Conservation (phyloP, 139 green algal species). For the Mychonastes homosphaera region DNA sequence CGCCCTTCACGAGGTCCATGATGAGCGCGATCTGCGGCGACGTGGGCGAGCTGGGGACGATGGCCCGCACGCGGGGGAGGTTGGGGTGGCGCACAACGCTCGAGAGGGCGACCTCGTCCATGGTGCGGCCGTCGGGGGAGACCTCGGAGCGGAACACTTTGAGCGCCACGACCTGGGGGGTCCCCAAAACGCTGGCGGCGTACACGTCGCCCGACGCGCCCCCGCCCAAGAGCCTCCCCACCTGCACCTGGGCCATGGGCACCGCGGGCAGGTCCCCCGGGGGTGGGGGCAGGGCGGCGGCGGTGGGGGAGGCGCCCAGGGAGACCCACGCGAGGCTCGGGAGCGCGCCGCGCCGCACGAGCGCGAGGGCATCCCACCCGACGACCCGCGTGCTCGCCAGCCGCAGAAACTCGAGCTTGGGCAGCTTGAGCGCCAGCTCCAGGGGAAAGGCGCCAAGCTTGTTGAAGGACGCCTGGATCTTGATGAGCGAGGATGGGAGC, state of each 20-base stretch:
- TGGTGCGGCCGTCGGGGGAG: conserved; percentile 32
- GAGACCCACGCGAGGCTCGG: conserved; percentile 61
- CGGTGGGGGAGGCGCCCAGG: conserved; percentile 59
- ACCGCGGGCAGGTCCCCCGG: conserved; percentile 21
- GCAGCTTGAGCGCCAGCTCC: conserved; percentile 37
- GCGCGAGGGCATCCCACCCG: conserved; percentile 7
- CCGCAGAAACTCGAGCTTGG: conserved; percentile 58
- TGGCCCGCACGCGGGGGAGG: conserved; percentile 48
- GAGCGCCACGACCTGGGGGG: conserved; percentile 43
- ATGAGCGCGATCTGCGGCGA: conserved; percentile 7
- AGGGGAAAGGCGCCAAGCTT: conserved; percentile 40
- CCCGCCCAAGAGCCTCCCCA: conserved; percentile 57
- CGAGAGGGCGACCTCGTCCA: conserved; percentile 62
- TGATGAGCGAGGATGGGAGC: conserved; percentile 33
- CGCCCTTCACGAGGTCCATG: conserved; percentile 21
- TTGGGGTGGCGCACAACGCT: conserved; percentile 45
- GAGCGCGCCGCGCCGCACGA: conserved; percentile 22
- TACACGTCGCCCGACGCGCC: conserved; percentile 70
- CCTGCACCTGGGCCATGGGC: conserved; percentile 22
- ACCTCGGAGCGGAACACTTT: conserved; percentile 63
- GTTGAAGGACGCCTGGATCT: conserved; percentile 74
- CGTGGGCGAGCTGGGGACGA: conserved; percentile 11
- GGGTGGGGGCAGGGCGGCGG: conserved; percentile 18
- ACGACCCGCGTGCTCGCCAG: conserved; percentile 47
- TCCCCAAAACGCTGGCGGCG: neutral